Percentiles rank a stretch among this genome's conserved stretches.
These are phyloP conservation scores for Mesembryanthemum crystallinum DNA, from an alignment of 148 eudicot species.

Conservation along the genomic window DNA sequence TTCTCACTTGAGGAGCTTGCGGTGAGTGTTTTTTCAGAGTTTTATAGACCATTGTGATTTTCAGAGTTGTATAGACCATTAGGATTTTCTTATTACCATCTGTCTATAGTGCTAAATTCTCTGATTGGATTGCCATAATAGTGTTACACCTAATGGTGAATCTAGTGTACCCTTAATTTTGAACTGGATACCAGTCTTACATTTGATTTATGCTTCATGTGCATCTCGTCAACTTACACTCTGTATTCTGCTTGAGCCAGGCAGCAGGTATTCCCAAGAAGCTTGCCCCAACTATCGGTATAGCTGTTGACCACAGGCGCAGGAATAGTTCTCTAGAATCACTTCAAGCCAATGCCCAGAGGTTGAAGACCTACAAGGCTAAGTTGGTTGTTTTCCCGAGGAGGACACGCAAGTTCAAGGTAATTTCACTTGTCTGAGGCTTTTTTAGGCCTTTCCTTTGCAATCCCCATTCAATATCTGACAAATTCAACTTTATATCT, in stretches of 20 bases:
- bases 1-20: slow-evolving; percentile 64
- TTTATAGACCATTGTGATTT: no score
- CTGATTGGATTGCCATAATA: no score
- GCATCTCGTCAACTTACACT: neutral
- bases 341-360: slow-evolving; percentile 61
- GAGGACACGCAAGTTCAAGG: slow-evolving; percentile 55
- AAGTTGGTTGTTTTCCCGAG: slow-evolving; percentile 75
- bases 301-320: slow-evolving; percentile 71
- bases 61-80: no score
- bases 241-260: slow-evolving; percentile 27
- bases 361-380: slow-evolving; percentile 83
- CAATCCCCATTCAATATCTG: neutral
- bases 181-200: no score
- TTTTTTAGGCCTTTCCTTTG: neutral
- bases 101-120: no score
- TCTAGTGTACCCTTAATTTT: no score
- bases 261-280: slow-evolving; percentile 73
- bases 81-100: no score
- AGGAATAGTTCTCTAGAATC: slow-evolving; percentile 62
- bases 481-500: slow-evolving; percentile 30
- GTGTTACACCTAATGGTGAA: no score
- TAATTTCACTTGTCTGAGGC: slow-evolving; percentile 7
- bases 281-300: slow-evolving; percentile 73
- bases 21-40: slow-evolving; percentile 20
- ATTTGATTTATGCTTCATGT: neutral